These are phyloP conservation scores for Tricholoma hemisulphureum DNA, from an alignment of 768 basidiomycete genomes.

Conservation along the genomic window DNA sequence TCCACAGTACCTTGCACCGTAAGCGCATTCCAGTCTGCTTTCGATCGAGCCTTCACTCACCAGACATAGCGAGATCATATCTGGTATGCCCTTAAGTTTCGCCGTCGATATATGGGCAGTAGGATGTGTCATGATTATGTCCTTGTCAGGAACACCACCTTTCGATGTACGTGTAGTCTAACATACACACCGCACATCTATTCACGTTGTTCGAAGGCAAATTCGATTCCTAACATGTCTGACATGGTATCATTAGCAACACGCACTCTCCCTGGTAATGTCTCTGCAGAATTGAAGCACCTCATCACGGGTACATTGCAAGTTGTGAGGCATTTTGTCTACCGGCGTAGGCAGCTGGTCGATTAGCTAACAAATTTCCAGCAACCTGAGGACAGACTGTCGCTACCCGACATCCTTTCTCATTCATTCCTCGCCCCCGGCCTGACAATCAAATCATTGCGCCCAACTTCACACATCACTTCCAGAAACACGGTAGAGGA, in stretches of 20 bases:
- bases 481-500: neutral
- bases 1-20: conserved; percentile 44
- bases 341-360: neutral
- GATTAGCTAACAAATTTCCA: neutral
- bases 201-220: conserved; percentile 14
- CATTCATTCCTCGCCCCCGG: conserved; percentile 12
- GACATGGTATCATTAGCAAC: conserved; percentile 21
- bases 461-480: neutral
- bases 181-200: neutral
- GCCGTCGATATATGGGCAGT: conserved; percentile 48
- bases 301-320: conserved; percentile 29
- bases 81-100: conserved; percentile 31
- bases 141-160: conserved; percentile 34
- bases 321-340: conserved; percentile 18
- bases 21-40: conserved; percentile 11
- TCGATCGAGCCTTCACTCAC: neutral
- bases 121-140: conserved; percentile 40
- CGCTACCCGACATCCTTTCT: conserved; percentile 11
- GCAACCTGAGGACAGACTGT: conserved; percentile 17
- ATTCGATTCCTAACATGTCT: conserved; percentile 16
- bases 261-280: conserved; percentile 23
- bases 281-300: conserved; percentile 24
- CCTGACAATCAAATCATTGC: conserved; percentile 6
- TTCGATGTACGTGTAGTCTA: conserved; percentile 28
- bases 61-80: conserved; percentile 38